Conservation (phyloP, 495 filamentous ascomycete species). For the Aspergillus homomorphus region DNA sequence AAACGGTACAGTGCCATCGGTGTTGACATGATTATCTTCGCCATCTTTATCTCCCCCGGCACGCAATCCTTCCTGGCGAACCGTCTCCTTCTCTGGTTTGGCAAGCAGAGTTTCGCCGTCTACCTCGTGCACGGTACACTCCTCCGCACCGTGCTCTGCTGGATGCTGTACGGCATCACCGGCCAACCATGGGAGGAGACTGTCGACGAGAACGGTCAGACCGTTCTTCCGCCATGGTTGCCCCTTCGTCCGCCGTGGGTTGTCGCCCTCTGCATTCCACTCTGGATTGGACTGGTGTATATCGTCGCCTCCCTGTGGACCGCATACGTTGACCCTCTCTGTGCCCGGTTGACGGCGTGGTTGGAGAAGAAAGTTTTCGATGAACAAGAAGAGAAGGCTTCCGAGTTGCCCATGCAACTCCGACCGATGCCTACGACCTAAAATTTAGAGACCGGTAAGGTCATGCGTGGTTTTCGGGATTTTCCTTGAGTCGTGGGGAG, state of each 20-base stretch:
- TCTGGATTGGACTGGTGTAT: constrained; percentile 60
- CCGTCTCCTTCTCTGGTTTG: constrained; percentile 60
- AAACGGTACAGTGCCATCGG: constrained; percentile 56
- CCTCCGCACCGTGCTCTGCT: constrained; percentile 58
- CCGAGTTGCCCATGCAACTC: constrained; percentile 34
- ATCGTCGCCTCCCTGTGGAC: constrained; percentile 60
- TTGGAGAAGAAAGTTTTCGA: constrained; percentile 53
- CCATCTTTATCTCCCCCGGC: constrained; percentile 56
- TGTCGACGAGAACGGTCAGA: constrained; percentile 45
- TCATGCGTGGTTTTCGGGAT: neutral
- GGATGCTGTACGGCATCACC: constrained; percentile 62
- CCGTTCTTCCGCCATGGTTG: constrained; percentile 34
- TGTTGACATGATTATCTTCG: constrained; percentile 55
- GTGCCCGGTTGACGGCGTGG: constrained; percentile 57
- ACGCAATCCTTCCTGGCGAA: constrained; percentile 54
- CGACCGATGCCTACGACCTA: neutral
- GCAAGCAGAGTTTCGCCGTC: constrained; percentile 65
- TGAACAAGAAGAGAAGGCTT: constrained; percentile 47
- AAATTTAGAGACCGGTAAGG: neutral
- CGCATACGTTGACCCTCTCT: constrained; percentile 61
- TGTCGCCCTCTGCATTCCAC: constrained; percentile 47
- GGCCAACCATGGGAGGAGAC: constrained; percentile 49
- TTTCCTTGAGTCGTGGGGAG: neutral
- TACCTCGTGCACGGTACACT: constrained; percentile 66
- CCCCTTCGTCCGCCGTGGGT: constrained; percentile 40